Percentiles rank a stretch among this genome's conserved stretches.
Conservation (phyloP, 495 filamentous ascomycete genomes). For the Hypoxylon fuscum region DNA sequence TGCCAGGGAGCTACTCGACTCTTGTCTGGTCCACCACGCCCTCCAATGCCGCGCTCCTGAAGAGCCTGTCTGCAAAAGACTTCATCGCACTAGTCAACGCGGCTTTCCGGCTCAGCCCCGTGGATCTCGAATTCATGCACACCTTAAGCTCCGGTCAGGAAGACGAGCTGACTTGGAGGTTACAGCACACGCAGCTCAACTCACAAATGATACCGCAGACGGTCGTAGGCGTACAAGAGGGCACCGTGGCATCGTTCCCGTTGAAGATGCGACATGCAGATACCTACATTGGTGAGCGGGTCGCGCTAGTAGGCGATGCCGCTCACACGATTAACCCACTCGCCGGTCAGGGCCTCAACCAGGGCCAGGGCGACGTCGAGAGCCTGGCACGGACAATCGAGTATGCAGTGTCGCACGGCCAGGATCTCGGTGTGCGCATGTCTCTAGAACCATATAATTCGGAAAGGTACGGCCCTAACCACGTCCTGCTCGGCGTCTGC, state of each 20-base stretch:
- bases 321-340: slow-evolving; percentile 95
- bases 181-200: slow-evolving; percentile 70
- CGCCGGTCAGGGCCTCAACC: slow-evolving; percentile 93
- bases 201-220: slow-evolving; percentile 53
- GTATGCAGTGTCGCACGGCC: slow-evolving; percentile 80
- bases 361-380: slow-evolving; percentile 87
- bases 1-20: slow-evolving; percentile 82
- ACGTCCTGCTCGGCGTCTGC: slow-evolving; percentile 85
- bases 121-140: slow-evolving; percentile 85
- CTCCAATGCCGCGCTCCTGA: slow-evolving; percentile 78
- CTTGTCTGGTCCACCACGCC: slow-evolving; percentile 95
- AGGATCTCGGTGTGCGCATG: slow-evolving; percentile 80
- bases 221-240: slow-evolving; percentile 75
- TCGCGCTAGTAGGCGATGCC: slow-evolving; percentile 91
- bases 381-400: slow-evolving; percentile 76
- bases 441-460: slow-evolving; percentile 80
- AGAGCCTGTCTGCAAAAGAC: slow-evolving; percentile 72
- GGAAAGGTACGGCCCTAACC: slow-evolving; percentile 82
- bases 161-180: slow-evolving; percentile 83
- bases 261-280: slow-evolving; percentile 89
- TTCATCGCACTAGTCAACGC: slow-evolving; percentile 92
- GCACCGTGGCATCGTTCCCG: slow-evolving; percentile 88
- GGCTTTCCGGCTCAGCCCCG: slow-evolving; percentile 82
- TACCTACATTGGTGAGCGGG: slow-evolving; percentile 86
- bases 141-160: slow-evolving; percentile 66